Conservation (phyloP, 129 eudicot genomes). For the Tanacetum coccineum region DNA sequence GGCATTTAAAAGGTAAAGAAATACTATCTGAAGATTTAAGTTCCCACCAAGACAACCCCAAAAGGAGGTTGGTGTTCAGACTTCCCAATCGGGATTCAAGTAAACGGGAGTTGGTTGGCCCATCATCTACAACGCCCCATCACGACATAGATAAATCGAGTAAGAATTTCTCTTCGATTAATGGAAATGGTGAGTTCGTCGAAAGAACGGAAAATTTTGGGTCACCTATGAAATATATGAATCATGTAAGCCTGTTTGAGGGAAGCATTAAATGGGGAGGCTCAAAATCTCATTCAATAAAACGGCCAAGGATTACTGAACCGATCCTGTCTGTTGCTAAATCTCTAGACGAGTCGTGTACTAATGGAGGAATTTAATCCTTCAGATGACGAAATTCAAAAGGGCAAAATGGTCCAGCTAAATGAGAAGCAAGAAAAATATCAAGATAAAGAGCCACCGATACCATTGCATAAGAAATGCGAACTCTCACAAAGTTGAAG, state of each 20-base stretch:
- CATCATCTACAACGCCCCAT: slow-evolving; percentile 40
- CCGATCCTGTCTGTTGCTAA: slow-evolving; percentile 30
- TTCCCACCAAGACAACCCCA: slow-evolving; percentile 31
- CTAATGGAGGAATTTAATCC: slow-evolving; percentile 21
- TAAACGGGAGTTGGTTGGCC: slow-evolving; percentile 37
- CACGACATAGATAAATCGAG: slow-evolving; percentile 25
- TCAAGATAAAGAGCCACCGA: slow-evolving; percentile 27
- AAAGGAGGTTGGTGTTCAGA: slow-evolving; percentile 60
- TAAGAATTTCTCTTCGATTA: slow-evolving; percentile 20
- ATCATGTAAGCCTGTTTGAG: slow-evolving; percentile 44
- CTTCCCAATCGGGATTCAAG: slow-evolving; percentile 58
- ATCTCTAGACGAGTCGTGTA: slow-evolving; percentile 29
- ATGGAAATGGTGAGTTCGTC: slow-evolving; percentile 27
- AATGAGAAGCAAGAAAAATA: slow-evolving; percentile 24
- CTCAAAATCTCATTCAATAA: slow-evolving; percentile 64
- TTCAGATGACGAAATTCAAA: slow-evolving; percentile 26
- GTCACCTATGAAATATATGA: slow-evolving; percentile 23
- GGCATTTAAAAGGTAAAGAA: slow-evolving; percentile 62
- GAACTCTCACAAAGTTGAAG: slow-evolving; percentile 32
- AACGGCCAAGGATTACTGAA: slow-evolving; percentile 52
- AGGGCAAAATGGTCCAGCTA: slow-evolving; percentile 29
- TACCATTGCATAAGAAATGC: slow-evolving; percentile 35
- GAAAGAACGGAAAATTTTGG: slow-evolving; percentile 34
- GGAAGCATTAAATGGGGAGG: slow-evolving; percentile 78
- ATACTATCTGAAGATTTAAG: slow-evolving; percentile 41